Percentiles rank a stretch among this genome's conserved stretches.
Conservation (phyloP, 2,329 filamentous ascomycete genomes). For the Botryotinia calthae region DNA sequence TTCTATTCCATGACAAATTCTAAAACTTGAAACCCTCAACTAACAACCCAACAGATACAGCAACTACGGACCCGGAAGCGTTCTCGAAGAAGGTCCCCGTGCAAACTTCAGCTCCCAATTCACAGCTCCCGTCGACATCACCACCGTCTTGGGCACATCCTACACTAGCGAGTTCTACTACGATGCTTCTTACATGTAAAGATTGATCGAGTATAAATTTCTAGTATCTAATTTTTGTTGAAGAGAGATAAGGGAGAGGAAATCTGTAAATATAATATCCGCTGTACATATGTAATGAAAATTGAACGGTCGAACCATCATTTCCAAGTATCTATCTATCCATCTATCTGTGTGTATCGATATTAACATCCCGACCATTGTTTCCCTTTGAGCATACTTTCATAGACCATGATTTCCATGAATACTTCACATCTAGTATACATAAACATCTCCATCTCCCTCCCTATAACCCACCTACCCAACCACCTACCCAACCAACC, state of each 20-base stretch:
- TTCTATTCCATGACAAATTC: not conserved
- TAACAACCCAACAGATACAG: not conserved
- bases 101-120: slow-evolving; percentile 25
- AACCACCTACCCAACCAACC: no score
- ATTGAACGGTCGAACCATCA: not conserved
- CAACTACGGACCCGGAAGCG: slow-evolving; percentile 49
- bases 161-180: slow-evolving; percentile 26
- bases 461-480: no score
- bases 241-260: not conserved
- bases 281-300: not conserved
- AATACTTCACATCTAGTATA: no score
- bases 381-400: no score
- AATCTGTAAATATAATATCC: not conserved
- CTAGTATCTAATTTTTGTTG: not conserved
- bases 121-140: slow-evolving; percentile 20
- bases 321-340: no score
- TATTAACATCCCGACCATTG: no score
- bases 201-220: not conserved
- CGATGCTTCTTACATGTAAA: slow-evolving; percentile 20
- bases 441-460: no score
- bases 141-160: slow-evolving; percentile 24
- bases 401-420: no score
- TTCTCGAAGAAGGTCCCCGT: slow-evolving; percentile 21
- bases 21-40: not conserved
- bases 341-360: no score